phyloP scores from a whole-genome alignment of 1,284 basidiomycete species.

The Fomes fomentarius region DNA sequence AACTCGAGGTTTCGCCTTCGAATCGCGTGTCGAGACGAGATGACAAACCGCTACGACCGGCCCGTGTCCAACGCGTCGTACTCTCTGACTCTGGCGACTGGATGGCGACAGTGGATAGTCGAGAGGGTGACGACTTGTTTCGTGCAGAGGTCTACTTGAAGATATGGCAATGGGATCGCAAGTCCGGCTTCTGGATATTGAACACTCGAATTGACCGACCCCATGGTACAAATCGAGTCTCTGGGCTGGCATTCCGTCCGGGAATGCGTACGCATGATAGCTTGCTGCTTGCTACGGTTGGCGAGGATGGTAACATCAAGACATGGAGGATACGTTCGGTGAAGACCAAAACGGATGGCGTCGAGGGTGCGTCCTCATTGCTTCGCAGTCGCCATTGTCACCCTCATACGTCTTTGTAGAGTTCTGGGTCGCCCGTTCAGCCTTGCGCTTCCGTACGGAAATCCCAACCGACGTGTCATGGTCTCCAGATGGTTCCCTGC shows the following conservation, averaged over 20 bases:
- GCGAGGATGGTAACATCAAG: conserved; percentile 71
- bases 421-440: conserved; percentile 79
- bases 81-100: conserved; percentile 78
- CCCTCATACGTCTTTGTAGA: conserved; percentile 44
- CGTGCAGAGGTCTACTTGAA: conserved; percentile 82
- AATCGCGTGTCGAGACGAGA: conserved; percentile 89
- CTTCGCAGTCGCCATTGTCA: conserved; percentile 4
- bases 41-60: conserved; percentile 78
- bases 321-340: conserved; percentile 65
- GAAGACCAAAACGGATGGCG: conserved; percentile 44
- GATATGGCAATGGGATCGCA: conserved; percentile 86
- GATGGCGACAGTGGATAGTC: conserved; percentile 91
- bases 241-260: conserved; percentile 73
- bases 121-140: conserved; percentile 68
- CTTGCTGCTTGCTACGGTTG: conserved; percentile 61
- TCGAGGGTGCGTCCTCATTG: conserved; percentile 48
- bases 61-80: conserved; percentile 73
- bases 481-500: conserved; percentile 86
- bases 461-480: conserved; percentile 72
- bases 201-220: conserved; percentile 93
- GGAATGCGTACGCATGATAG: conserved; percentile 31
- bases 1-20: conserved; percentile 92
- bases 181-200: conserved; percentile 62
- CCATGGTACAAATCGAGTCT: conserved; percentile 72
- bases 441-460: conserved; percentile 70